phyloP scores from a whole-genome alignment of 129 eudicot species.

The Arctium minus region DNA sequence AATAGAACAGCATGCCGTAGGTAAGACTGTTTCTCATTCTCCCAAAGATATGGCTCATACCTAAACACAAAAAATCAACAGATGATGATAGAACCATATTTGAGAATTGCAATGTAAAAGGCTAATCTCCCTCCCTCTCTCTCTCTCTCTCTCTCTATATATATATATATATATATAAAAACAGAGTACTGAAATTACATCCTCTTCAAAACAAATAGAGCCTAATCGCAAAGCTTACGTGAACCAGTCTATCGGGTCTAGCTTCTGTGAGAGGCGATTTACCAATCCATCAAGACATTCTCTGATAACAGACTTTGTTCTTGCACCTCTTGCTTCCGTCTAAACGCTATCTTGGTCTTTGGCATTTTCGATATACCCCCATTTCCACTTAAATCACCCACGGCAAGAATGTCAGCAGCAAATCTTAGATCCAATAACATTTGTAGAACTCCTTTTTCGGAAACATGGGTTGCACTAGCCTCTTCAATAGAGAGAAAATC shows the following conservation, averaged over 20 bases:
- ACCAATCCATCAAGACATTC: conserved; percentile 57
- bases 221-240: conserved; percentile 47
- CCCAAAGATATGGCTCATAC: conserved; percentile 92
- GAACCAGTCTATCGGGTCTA: conserved; percentile 98
- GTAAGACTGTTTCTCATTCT: conserved; percentile 91
- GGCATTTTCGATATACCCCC: conserved; percentile 40
- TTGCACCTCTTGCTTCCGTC: conserved; percentile 65
- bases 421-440: conserved; percentile 80
- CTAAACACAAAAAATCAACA: conserved; percentile 31
- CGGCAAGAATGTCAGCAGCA: conserved; percentile 73
- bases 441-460: conserved; percentile 89
- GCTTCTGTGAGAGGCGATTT: conserved; percentile 63
- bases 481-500: conserved; percentile 54
- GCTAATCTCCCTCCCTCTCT: neutral
- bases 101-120: neutral
- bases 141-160: too few relatives aligned
- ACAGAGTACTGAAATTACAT: neutral
- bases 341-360: conserved; percentile 46
- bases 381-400: conserved; percentile 54
- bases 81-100: conserved; percentile 5
- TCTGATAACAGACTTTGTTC: conserved; percentile 46
- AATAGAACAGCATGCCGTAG: conserved; percentile 84
- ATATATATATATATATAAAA: too few relatives aligned
- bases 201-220: neutral
- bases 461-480: conserved; percentile 43